Conservation (phyloP, 1,139 yeast genomes). For the Saccharomyces hybrid region DNA sequence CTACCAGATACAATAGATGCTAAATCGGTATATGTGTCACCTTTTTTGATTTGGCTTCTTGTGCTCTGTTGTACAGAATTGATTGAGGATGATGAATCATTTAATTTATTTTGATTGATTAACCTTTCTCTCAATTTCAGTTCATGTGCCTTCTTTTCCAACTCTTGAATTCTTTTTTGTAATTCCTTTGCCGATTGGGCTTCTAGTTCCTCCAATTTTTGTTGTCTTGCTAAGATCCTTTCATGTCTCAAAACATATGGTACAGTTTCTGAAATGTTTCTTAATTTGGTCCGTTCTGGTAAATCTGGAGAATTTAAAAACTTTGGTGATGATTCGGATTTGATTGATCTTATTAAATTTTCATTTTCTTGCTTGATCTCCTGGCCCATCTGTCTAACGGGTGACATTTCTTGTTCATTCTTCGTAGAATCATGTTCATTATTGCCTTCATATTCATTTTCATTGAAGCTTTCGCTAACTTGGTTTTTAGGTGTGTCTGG, state of each 20-base stretch:
- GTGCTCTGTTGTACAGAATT: constrained; percentile 5
- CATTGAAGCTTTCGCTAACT: background rate
- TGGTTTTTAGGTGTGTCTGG: background rate
- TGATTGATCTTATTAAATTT: constrained; percentile 43
- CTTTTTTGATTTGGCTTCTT: constrained; percentile 36
- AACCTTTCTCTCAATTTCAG: constrained; percentile 58
- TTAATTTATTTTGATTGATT: constrained; percentile 30
- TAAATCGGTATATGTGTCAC: constrained; percentile 48
- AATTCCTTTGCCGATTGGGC: constrained; percentile 68
- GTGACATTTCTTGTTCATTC: constrained; percentile 24
- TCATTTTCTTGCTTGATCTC: constrained; percentile 35
- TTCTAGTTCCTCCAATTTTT: constrained; percentile 69
- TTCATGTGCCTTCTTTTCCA: constrained; percentile 69
- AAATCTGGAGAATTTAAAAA: constrained; percentile 8
- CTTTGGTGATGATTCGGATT: constrained; percentile 40
- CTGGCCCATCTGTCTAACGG: constrained; percentile 32
- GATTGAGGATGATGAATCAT: constrained; percentile 11
- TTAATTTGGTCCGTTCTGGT: constrained; percentile 59
- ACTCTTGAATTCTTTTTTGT: constrained; percentile 62
- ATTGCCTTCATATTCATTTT: constrained; percentile 12
- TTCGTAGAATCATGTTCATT: constrained; percentile 8
- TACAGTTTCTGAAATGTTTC: constrained; percentile 73
- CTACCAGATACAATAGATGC: constrained; percentile 37
- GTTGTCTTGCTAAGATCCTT: constrained; percentile 64
- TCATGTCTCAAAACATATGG: constrained; percentile 76